Percentiles rank a stretch among this genome's conserved stretches.
phyloP scores from a whole-genome alignment of 2,329 filamentous ascomycete genomes.

The Paraphaeosphaeria sporulosa region DNA sequence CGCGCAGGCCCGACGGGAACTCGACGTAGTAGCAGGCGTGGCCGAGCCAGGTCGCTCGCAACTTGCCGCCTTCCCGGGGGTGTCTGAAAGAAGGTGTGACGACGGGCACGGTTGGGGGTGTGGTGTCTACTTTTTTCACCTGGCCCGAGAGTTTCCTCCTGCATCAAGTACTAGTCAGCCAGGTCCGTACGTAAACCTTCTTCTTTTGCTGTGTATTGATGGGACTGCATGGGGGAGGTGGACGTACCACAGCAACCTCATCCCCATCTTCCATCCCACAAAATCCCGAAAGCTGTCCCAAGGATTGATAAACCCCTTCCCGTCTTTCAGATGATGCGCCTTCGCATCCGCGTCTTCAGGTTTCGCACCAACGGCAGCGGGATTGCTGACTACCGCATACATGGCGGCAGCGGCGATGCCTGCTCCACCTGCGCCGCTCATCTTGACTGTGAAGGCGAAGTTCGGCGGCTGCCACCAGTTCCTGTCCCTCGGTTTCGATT shows the following conservation, averaged over 20 bases:
- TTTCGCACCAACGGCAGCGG: constrained; percentile 47
- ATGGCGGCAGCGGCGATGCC: constrained; percentile 38
- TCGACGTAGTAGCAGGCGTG: constrained; percentile 95
- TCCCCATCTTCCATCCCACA: constrained; percentile 41
- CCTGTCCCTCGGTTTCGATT: not conserved
- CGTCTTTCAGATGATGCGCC: constrained; percentile 60
- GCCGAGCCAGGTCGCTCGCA: constrained; percentile 92
- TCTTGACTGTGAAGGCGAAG: constrained; percentile 36
- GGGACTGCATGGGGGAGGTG: not conserved
- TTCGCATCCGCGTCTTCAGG: constrained; percentile 57
- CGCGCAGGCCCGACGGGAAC: constrained; percentile 83
- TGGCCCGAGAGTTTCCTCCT: constrained; percentile 60
- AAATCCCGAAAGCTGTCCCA: constrained; percentile 62
- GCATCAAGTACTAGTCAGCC: not conserved
- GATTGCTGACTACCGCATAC: constrained; percentile 52
- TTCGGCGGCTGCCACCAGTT: constrained; percentile 31
- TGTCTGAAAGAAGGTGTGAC: constrained; percentile 68
- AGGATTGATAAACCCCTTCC: constrained; percentile 65
- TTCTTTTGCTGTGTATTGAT: too few species aligned
- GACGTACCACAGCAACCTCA: constrained; percentile 50
- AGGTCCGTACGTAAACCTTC: too few species aligned
- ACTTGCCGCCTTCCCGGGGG: constrained; percentile 45
- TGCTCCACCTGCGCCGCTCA: constrained; percentile 38
- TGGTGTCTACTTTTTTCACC: constrained; percentile 66
- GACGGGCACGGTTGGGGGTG: constrained; percentile 71